These are phyloP conservation scores for Dothistroma septosporum DNA, from an alignment of 2,329 filamentous ascomycete species.

Conservation along the genomic window DNA sequence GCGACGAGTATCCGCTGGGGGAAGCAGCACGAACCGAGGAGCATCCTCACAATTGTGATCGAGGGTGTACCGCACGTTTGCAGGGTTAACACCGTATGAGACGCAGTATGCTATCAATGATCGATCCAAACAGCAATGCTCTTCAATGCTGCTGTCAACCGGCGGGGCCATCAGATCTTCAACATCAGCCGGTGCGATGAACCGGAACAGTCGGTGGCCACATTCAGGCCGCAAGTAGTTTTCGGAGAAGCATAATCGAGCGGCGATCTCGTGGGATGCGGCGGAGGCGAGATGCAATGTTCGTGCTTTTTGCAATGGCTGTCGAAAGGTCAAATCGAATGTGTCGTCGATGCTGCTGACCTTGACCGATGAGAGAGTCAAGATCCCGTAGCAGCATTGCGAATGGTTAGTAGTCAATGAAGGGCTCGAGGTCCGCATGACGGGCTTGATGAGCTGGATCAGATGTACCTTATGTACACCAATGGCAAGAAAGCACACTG, in stretches of 20 bases:
- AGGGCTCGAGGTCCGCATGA: slow-evolving; percentile 51
- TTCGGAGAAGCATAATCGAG: slow-evolving; percentile 57
- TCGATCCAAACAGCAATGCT: slow-evolving; percentile 59
- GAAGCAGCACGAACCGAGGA: slow-evolving; percentile 61
- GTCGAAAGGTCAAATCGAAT: slow-evolving; percentile 59
- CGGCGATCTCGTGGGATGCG: slow-evolving; percentile 60
- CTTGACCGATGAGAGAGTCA: slow-evolving; percentile 57
- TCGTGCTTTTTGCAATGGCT: slow-evolving; percentile 54
- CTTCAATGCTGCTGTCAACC: slow-evolving; percentile 53
- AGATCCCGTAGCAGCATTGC: slow-evolving; percentile 58
- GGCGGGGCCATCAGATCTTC: slow-evolving; percentile 49
- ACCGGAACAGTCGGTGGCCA: slow-evolving; percentile 59
- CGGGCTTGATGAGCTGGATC: slow-evolving; percentile 59
- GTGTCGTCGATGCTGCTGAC: slow-evolving; percentile 61
- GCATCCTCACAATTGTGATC: slow-evolving; percentile 61
- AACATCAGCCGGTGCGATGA: slow-evolving; percentile 55
- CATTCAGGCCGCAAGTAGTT: slow-evolving; percentile 63
- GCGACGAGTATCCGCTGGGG: slow-evolving; percentile 49
- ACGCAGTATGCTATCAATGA: slow-evolving; percentile 67
- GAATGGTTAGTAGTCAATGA: slow-evolving; percentile 47
- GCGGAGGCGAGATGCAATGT: slow-evolving; percentile 60
- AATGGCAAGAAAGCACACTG: slow-evolving; percentile 64
- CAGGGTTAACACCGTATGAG: slow-evolving; percentile 63
- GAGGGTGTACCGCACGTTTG: slow-evolving; percentile 62
- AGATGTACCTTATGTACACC: slow-evolving; percentile 67